Percentiles rank a stretch among this genome's conserved stretches.
Conservation (phyloP, 495 filamentous ascomycete species). For the Rhizodiscina lignyota region DNA sequence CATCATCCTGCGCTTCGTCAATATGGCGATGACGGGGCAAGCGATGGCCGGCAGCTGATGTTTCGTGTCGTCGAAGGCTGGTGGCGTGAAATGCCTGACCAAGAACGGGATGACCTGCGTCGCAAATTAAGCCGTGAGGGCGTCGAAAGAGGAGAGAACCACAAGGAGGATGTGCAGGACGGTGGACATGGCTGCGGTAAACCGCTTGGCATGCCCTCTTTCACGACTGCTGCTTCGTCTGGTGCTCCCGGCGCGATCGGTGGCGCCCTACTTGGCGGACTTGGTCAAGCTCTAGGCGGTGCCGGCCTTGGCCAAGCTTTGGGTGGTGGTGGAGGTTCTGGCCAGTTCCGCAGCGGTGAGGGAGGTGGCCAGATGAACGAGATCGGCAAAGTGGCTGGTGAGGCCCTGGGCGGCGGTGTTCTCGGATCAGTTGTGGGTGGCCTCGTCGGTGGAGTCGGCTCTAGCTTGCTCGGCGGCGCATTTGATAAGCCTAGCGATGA, state of each 20-base stretch:
- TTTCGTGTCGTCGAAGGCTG: slow-evolving; percentile 61
- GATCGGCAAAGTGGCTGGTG: slow-evolving; percentile 13
- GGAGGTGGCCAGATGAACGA: slow-evolving; percentile 10
- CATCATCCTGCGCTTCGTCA: slow-evolving; percentile 69
- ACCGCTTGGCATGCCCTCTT: slow-evolving; percentile 39
- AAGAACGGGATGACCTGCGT: slow-evolving; percentile 43
- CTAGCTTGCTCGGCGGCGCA: slow-evolving; percentile 13
- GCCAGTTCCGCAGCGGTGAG: slow-evolving; percentile 12
- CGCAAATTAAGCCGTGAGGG: slow-evolving; percentile 59
- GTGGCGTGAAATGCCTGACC: slow-evolving; percentile 54
- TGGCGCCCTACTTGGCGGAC: slow-evolving; percentile 4
- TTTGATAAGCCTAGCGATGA: slow-evolving; percentile 26
- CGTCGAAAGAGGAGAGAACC: slow-evolving; percentile 57
- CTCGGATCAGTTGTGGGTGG: slow-evolving; percentile 27
- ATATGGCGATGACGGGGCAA: slow-evolving; percentile 53
- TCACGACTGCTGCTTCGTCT: slow-evolving; percentile 23
- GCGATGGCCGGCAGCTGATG: slow-evolving; percentile 58
- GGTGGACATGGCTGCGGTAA: slow-evolving; percentile 73
- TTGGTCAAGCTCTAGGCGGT: slow-evolving; percentile 4
- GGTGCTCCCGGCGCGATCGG: slow-evolving; percentile 14
- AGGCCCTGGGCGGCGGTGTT: slow-evolving; percentile 25
- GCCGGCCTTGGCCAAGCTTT: slow-evolving; percentile 3
- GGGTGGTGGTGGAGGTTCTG: slow-evolving; percentile 12
- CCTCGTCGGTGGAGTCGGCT: slow-evolving; percentile 26
- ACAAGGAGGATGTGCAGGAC: slow-evolving; percentile 72